phyloP scores from a whole-genome alignment of 1,284 basidiomycete genomes.

The Ustilago tritici region DNA sequence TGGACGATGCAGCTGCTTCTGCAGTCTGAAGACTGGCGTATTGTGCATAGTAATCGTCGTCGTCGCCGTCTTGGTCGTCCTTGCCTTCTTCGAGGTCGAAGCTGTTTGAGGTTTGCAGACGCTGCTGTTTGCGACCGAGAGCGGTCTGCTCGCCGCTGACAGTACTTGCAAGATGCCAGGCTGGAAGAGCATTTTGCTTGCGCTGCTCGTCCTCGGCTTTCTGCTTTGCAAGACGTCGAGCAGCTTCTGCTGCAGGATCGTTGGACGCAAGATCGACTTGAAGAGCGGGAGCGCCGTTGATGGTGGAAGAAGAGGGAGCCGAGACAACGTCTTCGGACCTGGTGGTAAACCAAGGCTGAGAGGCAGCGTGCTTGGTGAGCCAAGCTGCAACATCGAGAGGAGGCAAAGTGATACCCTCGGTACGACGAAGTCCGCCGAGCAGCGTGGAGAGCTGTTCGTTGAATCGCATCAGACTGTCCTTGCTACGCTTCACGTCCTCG shows the following conservation, averaged over 20 bases:
- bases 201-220: conserved; percentile 67
- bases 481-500: conserved; percentile 82
- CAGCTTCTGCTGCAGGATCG: conserved; percentile 55
- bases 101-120: conserved; percentile 35
- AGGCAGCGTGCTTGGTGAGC: conserved; percentile 60
- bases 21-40: conserved; percentile 60
- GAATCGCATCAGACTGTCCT: conserved; percentile 94
- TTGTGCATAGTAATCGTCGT: conserved; percentile 66
- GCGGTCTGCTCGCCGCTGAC: conserved; percentile 91
- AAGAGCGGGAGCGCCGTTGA: conserved; percentile 45
- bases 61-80: conserved; percentile 43
- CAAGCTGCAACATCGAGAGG: conserved; percentile 78
- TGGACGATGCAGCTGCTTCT: conserved; percentile 50
- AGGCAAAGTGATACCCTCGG: conserved; percentile 79
- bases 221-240: conserved; percentile 71
- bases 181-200: conserved; percentile 88
- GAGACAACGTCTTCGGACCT: conserved; percentile 25
- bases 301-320: conserved; percentile 31
- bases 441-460: conserved; percentile 90
- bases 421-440: conserved; percentile 85
- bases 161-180: conserved; percentile 94
- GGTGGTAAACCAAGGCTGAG: conserved; percentile 55
- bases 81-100: conserved; percentile 42
- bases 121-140: conserved; percentile 74
- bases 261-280: conserved; percentile 64